These are phyloP conservation scores for Colletotrichum siamense DNA, from an alignment of 2,329 filamentous ascomycete genomes.

Conservation along the genomic window DNA sequence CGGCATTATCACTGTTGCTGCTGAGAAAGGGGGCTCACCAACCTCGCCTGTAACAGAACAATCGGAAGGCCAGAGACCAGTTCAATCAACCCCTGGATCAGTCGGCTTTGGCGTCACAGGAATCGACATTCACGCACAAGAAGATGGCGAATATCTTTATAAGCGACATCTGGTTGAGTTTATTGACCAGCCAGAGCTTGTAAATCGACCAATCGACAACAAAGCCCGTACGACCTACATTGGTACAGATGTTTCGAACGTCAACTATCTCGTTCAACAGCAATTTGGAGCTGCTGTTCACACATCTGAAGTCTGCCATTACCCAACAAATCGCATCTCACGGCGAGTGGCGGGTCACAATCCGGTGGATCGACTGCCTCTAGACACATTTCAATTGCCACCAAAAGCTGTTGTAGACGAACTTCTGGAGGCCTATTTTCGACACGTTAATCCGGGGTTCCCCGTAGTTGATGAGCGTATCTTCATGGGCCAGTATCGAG, in stretches of 20 bases:
- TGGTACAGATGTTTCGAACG: not conserved
- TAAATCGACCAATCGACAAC: not conserved
- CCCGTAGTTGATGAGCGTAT: not conserved
- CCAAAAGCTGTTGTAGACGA: not conserved
- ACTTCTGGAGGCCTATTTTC: not conserved
- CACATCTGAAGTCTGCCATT: not conserved
- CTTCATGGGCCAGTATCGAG: not conserved
- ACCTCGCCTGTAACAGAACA: not conserved
- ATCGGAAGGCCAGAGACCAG: not conserved
- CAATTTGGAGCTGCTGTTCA: slow-evolving; percentile 7
- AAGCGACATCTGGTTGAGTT: not conserved
- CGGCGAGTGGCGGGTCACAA: not conserved
- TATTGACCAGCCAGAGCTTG: not conserved
- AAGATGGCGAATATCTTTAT: not conserved
- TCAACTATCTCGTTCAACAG: not conserved
- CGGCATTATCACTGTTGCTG: not conserved
- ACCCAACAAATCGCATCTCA: not conserved
- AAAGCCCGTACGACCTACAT: not conserved
- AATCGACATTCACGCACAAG: not conserved
- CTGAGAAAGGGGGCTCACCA: not conserved
- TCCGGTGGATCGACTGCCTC: not conserved
- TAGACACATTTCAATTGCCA: not conserved
- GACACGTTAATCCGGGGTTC: not conserved
- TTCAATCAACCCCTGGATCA: not conserved
- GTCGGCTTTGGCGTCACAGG: not conserved